Conservation (phyloP, 2,329 filamentous ascomycete genomes). For the Diaporthe vexans region DNA sequence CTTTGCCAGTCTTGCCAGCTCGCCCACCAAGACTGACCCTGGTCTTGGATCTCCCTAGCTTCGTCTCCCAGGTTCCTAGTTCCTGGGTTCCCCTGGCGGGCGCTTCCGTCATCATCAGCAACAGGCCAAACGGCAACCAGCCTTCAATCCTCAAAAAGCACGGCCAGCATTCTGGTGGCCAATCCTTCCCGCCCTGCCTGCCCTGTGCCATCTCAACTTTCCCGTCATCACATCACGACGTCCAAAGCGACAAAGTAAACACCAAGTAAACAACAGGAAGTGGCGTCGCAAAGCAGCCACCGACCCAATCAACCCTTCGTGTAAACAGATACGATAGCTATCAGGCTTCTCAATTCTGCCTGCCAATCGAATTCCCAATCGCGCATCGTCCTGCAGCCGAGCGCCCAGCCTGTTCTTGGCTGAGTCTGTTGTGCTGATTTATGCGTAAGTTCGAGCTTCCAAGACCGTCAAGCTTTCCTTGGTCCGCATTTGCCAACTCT, state of each 20-base stretch:
- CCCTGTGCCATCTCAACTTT: neutral
- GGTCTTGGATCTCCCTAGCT: slow-evolving; percentile 17
- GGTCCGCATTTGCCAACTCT: slow-evolving; percentile 30
- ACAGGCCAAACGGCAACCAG: slow-evolving; percentile 9
- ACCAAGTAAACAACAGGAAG: slow-evolving; percentile 1
- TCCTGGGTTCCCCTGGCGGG: slow-evolving; percentile 22
- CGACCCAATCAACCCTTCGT: neutral
- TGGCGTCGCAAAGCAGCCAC: slow-evolving; percentile 9
- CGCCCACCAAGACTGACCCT: neutral
- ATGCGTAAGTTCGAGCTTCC: slow-evolving; percentile 42
- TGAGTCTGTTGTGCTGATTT: slow-evolving; percentile 33
- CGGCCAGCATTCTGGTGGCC: slow-evolving; percentile 6
- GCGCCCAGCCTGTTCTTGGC: slow-evolving; percentile 28
- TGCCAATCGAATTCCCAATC: neutral
- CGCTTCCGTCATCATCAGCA: slow-evolving; percentile 29
- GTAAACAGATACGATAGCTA: neutral
- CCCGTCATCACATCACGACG: neutral
- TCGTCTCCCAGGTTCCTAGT: slow-evolving; percentile 5
- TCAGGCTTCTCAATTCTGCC: neutral
- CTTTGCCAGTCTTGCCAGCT: neutral
- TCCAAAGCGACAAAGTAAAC: slow-evolving; percentile 5
- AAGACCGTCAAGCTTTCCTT: slow-evolving; percentile 30
- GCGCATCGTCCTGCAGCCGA: neutral
- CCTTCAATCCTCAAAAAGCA: slow-evolving; percentile 4
- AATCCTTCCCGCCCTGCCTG: slow-evolving; percentile 16